Evolutionary conservation across 306 rosid species (phyloP).

Genomic region (Cicer chorassanicum): DNA sequence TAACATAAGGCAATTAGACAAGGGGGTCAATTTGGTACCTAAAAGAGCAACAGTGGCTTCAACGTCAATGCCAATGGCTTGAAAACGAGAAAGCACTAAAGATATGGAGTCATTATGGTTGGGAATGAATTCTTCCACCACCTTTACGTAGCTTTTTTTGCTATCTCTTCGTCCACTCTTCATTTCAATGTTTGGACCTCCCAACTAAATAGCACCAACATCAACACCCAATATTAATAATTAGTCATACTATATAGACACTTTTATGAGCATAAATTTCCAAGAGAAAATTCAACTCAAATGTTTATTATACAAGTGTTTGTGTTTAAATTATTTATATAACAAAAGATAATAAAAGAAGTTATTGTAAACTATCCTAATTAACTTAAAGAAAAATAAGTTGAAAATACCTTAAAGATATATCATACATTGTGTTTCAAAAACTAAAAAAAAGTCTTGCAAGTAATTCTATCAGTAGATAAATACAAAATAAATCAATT

Average conservation of each 20-base stretch:
- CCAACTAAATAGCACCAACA: slow-evolving; percentile 52
- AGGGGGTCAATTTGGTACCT: slow-evolving; percentile 51
- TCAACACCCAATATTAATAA: neutral
- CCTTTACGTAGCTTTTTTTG: slow-evolving; percentile 52
- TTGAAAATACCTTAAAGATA: no score
- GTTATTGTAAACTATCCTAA: no score
- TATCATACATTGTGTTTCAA: no score
- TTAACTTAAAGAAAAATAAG: no score
- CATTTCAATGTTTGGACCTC: slow-evolving; percentile 77
- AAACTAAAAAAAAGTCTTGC: no score
- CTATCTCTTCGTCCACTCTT: slow-evolving; percentile 87
- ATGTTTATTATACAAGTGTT: no score
- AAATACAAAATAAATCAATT: no score
- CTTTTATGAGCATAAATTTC: no score
- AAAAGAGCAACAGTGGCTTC: slow-evolving; percentile 79
- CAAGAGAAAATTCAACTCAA: no score
- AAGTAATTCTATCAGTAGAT: no score
- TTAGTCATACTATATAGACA: neutral
- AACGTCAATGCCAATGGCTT: slow-evolving; percentile 66
- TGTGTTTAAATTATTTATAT: no score
- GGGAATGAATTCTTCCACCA: slow-evolving; percentile 64
- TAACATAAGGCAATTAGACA: neutral
- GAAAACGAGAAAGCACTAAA: slow-evolving; percentile 71
- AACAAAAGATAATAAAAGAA: no score
- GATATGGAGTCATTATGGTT: slow-evolving; percentile 75